Evolutionary conservation across 768 basidiomycete species (phyloP).

Genomic region (Cantharellus anzutake): DNA sequence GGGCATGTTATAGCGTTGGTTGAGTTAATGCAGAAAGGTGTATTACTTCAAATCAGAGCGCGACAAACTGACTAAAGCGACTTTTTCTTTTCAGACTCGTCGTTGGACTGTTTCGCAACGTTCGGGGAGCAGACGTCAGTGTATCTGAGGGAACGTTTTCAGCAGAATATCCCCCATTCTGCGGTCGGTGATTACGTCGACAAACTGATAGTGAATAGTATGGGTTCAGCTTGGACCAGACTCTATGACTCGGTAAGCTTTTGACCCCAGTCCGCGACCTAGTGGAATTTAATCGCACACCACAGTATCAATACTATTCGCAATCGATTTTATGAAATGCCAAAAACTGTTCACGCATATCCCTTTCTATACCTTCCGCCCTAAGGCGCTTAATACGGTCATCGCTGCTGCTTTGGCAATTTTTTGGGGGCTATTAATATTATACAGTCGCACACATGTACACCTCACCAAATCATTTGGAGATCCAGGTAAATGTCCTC

Average conservation of each 20-base stretch:
- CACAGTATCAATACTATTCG: constrained; percentile 83
- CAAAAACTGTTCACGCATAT: no score
- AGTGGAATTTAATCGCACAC: neutral
- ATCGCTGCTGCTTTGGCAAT: no score
- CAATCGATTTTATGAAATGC: constrained; percentile 55
- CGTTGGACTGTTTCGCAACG: constrained; percentile 75
- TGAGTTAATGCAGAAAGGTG: constrained; percentile 95
- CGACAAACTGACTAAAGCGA: constrained; percentile 1
- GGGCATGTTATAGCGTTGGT: constrained; percentile 41
- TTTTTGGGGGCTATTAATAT: no score
- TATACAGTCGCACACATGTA: no score
- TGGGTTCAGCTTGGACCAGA: constrained; percentile 88
- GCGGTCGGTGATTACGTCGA: constrained; percentile 77
- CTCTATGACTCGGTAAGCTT: constrained; percentile 77
- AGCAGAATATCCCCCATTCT: constrained; percentile 70
- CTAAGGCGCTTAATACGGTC: no score
- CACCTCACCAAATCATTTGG: no score
- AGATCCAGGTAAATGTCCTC: no score
- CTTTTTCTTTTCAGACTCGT: constrained; percentile 39
- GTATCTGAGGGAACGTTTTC: constrained; percentile 83
- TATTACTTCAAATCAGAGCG: constrained; percentile 1
- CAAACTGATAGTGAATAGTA: constrained; percentile 67
- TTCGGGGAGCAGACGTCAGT: constrained; percentile 82
- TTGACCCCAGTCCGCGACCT: neutral
- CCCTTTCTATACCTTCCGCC: no score